phyloP scores from a whole-genome alignment of 148 eudicot genomes.

The Euryodendron excelsum region DNA sequence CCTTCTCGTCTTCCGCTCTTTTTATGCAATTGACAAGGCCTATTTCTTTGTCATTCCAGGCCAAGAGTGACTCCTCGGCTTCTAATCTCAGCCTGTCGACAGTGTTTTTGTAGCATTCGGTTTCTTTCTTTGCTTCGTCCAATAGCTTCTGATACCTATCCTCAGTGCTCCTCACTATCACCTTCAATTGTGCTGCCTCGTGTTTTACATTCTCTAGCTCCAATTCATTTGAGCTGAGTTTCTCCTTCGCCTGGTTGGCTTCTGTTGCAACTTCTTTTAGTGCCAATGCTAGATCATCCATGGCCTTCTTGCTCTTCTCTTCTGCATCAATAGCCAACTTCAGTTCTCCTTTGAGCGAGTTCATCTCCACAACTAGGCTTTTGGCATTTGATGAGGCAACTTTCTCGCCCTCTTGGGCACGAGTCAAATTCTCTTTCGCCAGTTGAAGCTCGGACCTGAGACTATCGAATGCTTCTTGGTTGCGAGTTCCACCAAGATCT shows the following conservation, averaged over 20 bases:
- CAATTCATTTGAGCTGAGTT: conserved; percentile 29
- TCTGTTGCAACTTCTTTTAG: conserved; percentile 70
- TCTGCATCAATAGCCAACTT: conserved; percentile 64
- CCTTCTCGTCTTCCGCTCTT: conserved; percentile 64
- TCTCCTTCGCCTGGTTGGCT: conserved; percentile 55
- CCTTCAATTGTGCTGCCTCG: conserved; percentile 45
- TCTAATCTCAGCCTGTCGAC: conserved; percentile 59
- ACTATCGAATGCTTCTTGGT: conserved; percentile 25
- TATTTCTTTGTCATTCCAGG: conserved; percentile 73
- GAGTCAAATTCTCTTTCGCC: conserved; percentile 20
- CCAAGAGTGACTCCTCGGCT: conserved; percentile 70
- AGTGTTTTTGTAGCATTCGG: conserved; percentile 49
- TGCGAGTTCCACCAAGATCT: background rate
- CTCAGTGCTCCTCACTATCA: conserved; percentile 35
- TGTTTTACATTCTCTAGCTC: conserved; percentile 47
- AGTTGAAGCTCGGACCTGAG: conserved; percentile 37
- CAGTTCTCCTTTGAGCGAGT: conserved; percentile 43
- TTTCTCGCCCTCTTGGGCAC: conserved; percentile 23
- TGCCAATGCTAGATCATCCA: conserved; percentile 84
- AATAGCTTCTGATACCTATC: conserved; percentile 39
- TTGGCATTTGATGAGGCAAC: conserved; percentile 23
- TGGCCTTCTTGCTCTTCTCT: conserved; percentile 68
- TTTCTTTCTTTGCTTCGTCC: conserved; percentile 44
- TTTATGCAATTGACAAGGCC: conserved; percentile 75
- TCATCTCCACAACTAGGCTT: conserved; percentile 38